Evolutionary conservation across 176 grass and related monocot genomes (phyloP).

Genomic region (Canna indica): DNA sequence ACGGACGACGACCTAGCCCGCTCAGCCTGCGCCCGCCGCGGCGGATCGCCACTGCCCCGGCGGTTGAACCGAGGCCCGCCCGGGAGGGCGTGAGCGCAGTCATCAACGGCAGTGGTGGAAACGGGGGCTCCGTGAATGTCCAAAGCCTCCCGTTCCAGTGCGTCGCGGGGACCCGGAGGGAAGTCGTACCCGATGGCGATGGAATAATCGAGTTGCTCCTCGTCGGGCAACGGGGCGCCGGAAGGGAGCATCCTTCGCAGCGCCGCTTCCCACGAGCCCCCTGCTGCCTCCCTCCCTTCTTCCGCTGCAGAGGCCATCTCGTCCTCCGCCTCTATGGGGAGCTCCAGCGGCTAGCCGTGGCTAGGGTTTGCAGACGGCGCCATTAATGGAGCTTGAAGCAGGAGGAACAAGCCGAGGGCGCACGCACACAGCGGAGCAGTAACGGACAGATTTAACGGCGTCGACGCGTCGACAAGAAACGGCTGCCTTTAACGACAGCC

Average conservation of each 20-base stretch:
- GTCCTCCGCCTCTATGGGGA: background rate
- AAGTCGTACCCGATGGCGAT: slow-evolving; percentile 15
- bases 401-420: background rate
- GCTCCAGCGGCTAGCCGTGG: background rate
- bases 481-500: background rate
- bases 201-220: slow-evolving; percentile 28
- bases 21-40: background rate
- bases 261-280: slow-evolving; percentile 18
- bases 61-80: background rate
- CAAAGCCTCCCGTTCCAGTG: background rate
- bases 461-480: background rate
- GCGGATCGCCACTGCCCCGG: slow-evolving; percentile 1
- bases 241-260: slow-evolving; percentile 18
- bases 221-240: slow-evolving; percentile 23
- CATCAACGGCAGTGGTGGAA: background rate
- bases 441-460: slow-evolving; percentile 9
- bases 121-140: background rate
- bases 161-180: background rate
- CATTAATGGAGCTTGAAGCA: slow-evolving; percentile 6
- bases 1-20: slow-evolving; percentile 13
- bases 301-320: background rate
- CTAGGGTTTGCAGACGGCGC: background rate
- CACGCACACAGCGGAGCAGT: background rate
- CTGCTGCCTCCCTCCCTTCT: background rate
- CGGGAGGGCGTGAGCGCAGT: background rate